These are phyloP conservation scores for Umbelopsis isabellina DNA, from an alignment of 192 early-diverging fungal species.

Conservation along the genomic window DNA sequence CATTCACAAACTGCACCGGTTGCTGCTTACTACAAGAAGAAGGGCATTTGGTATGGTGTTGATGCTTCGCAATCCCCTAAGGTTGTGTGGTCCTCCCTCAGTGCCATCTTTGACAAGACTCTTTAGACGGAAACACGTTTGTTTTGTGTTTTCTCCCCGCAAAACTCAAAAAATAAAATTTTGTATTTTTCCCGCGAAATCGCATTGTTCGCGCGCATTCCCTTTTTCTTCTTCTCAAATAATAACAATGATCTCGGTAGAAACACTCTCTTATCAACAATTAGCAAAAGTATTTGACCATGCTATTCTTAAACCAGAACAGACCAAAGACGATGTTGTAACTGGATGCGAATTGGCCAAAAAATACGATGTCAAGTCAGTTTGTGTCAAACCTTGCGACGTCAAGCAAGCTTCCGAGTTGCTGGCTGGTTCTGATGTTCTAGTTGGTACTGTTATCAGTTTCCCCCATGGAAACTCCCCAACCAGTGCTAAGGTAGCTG, in stretches of 20 bases:
- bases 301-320: constrained; percentile 57
- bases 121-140: constrained; percentile 30
- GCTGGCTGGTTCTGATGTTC: constrained; percentile 47
- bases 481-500: constrained; percentile 54
- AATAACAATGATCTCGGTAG: constrained; percentile 39
- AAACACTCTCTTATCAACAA: constrained; percentile 50
- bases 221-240: neutral
- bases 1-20: constrained; percentile 84
- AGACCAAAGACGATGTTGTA: constrained; percentile 55
- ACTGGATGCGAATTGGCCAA: constrained; percentile 54
- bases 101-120: constrained; percentile 82
- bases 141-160: constrained; percentile 1
- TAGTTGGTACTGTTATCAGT: constrained; percentile 62
- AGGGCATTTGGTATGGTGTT: constrained; percentile 89
- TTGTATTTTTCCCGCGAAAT: constrained; percentile 17
- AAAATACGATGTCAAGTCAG: constrained; percentile 53
- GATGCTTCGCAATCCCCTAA: constrained; percentile 91
- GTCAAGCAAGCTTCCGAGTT: constrained; percentile 48
- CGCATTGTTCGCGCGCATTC: neutral
- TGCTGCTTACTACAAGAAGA: constrained; percentile 89
- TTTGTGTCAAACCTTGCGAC: constrained; percentile 68
- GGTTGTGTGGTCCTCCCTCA: constrained; percentile 87
- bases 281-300: constrained; percentile 64
- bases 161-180: neutral
- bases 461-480: constrained; percentile 64